Evolutionary conservation across 768 basidiomycete genomes (phyloP).

Genomic region (Solioccasus polychromus): DNA sequence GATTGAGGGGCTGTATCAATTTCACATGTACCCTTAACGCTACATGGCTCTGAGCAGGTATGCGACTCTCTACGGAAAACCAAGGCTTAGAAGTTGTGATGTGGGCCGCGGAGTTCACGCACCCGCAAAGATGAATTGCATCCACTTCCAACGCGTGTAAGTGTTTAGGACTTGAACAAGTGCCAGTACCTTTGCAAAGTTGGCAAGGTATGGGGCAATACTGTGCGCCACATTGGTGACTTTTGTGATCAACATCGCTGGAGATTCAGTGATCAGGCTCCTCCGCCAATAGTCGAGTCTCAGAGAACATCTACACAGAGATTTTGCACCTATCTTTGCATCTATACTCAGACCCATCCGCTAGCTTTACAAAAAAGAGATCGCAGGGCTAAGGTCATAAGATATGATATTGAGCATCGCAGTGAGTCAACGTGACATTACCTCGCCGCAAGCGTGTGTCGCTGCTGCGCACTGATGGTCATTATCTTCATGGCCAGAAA

Average conservation of each 20-base stretch:
- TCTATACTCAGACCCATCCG: conserved; percentile 30
- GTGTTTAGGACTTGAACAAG: conserved; percentile 47
- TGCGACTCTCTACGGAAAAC: conserved; percentile 43
- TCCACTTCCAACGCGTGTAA: conserved; percentile 45
- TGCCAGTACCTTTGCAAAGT: conserved; percentile 56
- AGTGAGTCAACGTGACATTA: conserved; percentile 14
- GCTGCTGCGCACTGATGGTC: conserved; percentile 52
- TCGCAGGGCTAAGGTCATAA: conserved; percentile 38
- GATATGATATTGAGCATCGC: not conserved
- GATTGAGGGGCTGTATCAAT: conserved; percentile 56
- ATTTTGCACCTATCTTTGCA: conserved; percentile 45
- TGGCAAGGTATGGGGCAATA: conserved; percentile 54
- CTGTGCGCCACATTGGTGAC: conserved; percentile 48
- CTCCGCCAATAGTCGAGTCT: conserved; percentile 25
- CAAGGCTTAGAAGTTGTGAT: conserved; percentile 5
- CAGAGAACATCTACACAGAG: conserved; percentile 33
- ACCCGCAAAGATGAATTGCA: conserved; percentile 60
- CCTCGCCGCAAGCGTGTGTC: conserved; percentile 56
- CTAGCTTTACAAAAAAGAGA: conserved; percentile 27
- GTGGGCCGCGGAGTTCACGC: conserved; percentile 6
- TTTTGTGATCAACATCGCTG: conserved; percentile 46
- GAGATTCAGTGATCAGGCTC: conserved; percentile 3
- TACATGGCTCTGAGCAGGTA: conserved; percentile 38
- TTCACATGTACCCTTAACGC: conserved; percentile 54
- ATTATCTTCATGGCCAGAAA: conserved; percentile 43